phyloP scores from a whole-genome alignment of 768 basidiomycete species.

The Polyporus arcularius region DNA sequence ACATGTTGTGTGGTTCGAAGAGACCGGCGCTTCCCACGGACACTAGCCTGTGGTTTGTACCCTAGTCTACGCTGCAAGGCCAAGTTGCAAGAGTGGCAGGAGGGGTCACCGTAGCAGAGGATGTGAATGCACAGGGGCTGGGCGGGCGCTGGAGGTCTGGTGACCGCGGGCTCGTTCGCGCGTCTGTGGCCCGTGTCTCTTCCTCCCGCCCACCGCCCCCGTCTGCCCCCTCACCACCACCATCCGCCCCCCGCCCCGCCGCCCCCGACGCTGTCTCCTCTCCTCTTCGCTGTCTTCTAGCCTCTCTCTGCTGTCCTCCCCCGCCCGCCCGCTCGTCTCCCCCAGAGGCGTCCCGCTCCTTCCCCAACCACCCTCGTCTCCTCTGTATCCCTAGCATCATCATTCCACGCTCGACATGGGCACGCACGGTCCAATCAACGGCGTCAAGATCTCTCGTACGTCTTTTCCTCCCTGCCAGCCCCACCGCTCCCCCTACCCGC shows the following conservation, averaged over 20 bases:
- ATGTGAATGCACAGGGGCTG: too few species aligned
- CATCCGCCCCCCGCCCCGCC: not conserved
- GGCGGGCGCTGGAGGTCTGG: conserved; percentile 4
- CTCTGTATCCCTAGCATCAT: conserved; percentile 29
- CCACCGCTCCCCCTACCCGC: not conserved
- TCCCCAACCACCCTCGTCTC: conserved; percentile 10
- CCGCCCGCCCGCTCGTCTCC: not conserved
- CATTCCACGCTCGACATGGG: conserved; percentile 46
- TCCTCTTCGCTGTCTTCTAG: not conserved
- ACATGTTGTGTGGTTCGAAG: too few species aligned
- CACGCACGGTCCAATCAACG: conserved; percentile 82
- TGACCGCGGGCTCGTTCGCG: not conserved
- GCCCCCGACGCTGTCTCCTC: not conserved
- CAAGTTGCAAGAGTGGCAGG: not conserved
- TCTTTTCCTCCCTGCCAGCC: conserved; percentile 24
- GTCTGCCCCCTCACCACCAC: not conserved
- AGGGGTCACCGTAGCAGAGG: too few species aligned
- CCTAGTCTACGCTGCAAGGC: not conserved
- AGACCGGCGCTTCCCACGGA: too few species aligned
- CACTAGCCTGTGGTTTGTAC: not conserved
- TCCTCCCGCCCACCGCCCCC: conserved; percentile 8
- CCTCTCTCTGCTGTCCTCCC: not conserved
- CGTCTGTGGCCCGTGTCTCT: not conserved
- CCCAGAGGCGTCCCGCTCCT: conserved; percentile 7
- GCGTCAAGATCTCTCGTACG: conserved; percentile 85